Evolutionary conservation across 345 rosid genomes (phyloP), one percentile per base, ranked within the genome.

Genomic region (Heritiera littoralis): DNA sequence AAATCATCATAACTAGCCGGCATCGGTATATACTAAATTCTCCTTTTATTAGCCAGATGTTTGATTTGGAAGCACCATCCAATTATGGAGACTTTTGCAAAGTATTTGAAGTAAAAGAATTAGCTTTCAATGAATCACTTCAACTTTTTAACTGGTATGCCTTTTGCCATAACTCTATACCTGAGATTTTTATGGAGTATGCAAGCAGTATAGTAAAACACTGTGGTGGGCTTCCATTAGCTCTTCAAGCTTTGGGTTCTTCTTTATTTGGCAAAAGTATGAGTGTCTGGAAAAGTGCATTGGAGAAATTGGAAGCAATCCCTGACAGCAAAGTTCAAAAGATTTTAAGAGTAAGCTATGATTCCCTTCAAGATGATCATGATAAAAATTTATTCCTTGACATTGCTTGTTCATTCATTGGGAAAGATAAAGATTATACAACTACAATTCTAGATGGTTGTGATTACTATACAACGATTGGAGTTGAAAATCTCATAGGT

Each of bases 121-220:
- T 56, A 56, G 28, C 61, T 56, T 56, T 5, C 23, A n/a, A 18
- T 56, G 61, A 79, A 73, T 80, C 87, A 38, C 85, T 84, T 82
- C 83, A 81, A 70, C n/a, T 85, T 20, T 79, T 84, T 75, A 77
- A 83, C 43, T 77, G 76, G 32, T 56, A 80, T 55, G 83, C 87
- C 2, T 82, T 85, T 20, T 80, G 63, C 9, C 30, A 46, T 2
- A 0, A 2, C 45, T 43, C 8, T 43, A 43, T 6, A 43, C 6
- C 8, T 7, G 9, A 1, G 1, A 18, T 9, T 18, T 56, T 1
- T 2, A 18, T 56, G 61, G 61, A 56, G 61, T 17, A 7, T 18
- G 9, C 28, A 56, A 56, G 9, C 9, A 56, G 9, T 1, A 7
- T 56, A 56, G 28, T 56, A 3, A 56, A 56, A 18, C 28, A 18